These are phyloP conservation scores for Urtica urens DNA, from an alignment of 306 rosid species.

Conservation along the genomic window DNA sequence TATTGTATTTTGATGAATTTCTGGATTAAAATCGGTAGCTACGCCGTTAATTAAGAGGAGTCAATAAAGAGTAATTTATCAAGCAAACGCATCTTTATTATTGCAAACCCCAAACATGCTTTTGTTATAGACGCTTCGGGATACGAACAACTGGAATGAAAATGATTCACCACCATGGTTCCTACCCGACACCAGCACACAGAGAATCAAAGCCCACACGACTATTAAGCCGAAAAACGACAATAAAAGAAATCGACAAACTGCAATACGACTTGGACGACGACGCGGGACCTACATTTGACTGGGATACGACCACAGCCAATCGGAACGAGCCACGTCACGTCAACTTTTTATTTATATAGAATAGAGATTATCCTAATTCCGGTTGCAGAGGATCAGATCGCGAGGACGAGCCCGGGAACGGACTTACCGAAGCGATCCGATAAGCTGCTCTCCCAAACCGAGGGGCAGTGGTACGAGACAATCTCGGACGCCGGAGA, in stretches of 20 bases:
- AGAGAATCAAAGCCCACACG: background rate
- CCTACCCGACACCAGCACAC: conserved; percentile 21
- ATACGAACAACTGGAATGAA: conserved; percentile 24
- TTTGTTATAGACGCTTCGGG: conserved; percentile 18
- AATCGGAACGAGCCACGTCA: conserved; percentile 22
- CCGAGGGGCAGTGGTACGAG: conserved; percentile 45
- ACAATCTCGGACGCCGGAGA: conserved; percentile 36
- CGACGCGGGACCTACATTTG: conserved; percentile 22
- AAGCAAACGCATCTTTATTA: conserved; percentile 27
- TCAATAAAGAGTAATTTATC: background rate
- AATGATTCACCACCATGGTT: conserved; percentile 21
- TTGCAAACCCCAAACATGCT: conserved; percentile 16
- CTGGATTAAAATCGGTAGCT: background rate
- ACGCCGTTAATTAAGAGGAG: background rate
- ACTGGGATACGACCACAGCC: background rate
- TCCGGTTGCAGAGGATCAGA: conserved; percentile 20
- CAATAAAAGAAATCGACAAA: background rate
- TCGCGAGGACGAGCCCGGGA: conserved; percentile 83
- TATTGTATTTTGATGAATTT: background rate
- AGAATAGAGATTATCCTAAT: background rate
- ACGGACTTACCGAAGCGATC: conserved; percentile 67
- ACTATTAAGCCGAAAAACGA: background rate
- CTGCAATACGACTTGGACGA: background rate
- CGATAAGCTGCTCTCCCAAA: conserved; percentile 86
- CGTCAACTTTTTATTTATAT: conserved; percentile 21